Evolutionary conservation across 805 yeast genomes (phyloP), one percentile per base, ranked within the genome.

Genomic region (Starmerella tilneyi): DNA sequence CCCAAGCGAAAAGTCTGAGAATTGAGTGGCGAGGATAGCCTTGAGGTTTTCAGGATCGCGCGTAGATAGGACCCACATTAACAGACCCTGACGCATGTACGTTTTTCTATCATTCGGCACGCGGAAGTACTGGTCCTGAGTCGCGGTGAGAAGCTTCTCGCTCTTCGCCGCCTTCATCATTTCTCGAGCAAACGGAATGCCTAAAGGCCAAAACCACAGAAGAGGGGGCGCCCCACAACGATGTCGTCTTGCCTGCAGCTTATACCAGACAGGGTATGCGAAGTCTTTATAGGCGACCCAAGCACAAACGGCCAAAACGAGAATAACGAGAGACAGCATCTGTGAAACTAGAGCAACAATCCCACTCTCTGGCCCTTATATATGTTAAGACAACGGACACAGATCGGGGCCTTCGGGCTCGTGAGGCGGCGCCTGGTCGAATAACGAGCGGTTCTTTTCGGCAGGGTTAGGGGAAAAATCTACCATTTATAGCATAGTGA

Each of bases 1-100:
- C 1, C 65, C 66, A 11, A 64, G 51, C 12, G 52, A 53, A 41
- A 51, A 64, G 34, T 62, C 65, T 37, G 57, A 51, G 51, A 59
- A 60, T 12, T 51, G 47, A 9, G 62, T 60, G 3, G 63, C 59
- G 21, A 60, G 41, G 4, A 59, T 27, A 12, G 63, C 48, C 50
- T 60, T 58, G 46, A 58, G 39, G 47, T 58, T 58, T 33, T 59
- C 61, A 12, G 63, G 63, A 17, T 59, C 60, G n/a, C 31, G 43
- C 16, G 61, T 58, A 32, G 38, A 29, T 6, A 51, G 17, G 27
- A 39, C 43, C 47, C 45, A 49, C 24, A 28, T n/a, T 21, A 38
- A 4, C 24, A 38, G 19, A 13, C 41, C 33, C 41, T 38, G 41
- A 9, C 33, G 29, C 32, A 38, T 27, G 20, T 27, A 27, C 12